Evolutionary conservation across 2,329 filamentous ascomycete species (phyloP).

Genomic region (Ophioceras dolichostomum): DNA sequence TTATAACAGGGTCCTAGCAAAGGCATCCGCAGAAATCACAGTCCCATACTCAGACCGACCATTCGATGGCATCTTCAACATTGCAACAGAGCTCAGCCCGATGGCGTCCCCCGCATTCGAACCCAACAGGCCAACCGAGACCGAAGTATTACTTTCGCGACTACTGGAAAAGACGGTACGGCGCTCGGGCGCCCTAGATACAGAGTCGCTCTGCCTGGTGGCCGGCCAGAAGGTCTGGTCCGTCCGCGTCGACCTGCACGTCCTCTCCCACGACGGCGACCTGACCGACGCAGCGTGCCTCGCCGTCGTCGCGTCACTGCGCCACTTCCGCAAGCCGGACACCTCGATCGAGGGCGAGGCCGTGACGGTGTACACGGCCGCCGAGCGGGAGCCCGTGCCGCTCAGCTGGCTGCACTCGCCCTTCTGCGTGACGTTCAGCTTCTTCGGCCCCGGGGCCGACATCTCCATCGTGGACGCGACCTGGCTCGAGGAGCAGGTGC

Average conservation of each 20-base stretch:
- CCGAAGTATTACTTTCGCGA: slow-evolving; percentile 75
- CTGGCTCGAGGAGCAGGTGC: slow-evolving; percentile 63
- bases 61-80: slow-evolving; percentile 91
- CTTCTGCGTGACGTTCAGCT: slow-evolving; percentile 81
- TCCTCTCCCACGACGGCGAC: slow-evolving; percentile 83
- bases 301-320: slow-evolving; percentile 74
- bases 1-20: slow-evolving; percentile 69
- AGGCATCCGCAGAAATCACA: slow-evolving; percentile 79
- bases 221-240: slow-evolving; percentile 87
- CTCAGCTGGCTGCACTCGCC: slow-evolving; percentile 87
- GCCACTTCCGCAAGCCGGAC: slow-evolving; percentile 86
- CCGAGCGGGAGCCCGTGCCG: slow-evolving; percentile 81
- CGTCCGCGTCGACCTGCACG: slow-evolving; percentile 81
- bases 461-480: slow-evolving; percentile 61
- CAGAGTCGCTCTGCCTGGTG: slow-evolving; percentile 87
- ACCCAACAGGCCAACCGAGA: slow-evolving; percentile 68
- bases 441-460: slow-evolving; percentile 62
- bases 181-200: slow-evolving; percentile 83
- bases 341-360: slow-evolving; percentile 75
- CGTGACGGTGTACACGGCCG: slow-evolving; percentile 70
- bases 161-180: slow-evolving; percentile 90
- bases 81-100: slow-evolving; percentile 79
- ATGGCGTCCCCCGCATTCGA: slow-evolving; percentile 90
- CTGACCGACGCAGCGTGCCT: slow-evolving; percentile 79
- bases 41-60: slow-evolving; percentile 78